A percentile compares a stretch with the other conserved stretches of the same genome.
These are phyloP conservation scores for Phylloporus sp. DNA, from an alignment of 768 basidiomycete genomes.

Conservation along the genomic window DNA sequence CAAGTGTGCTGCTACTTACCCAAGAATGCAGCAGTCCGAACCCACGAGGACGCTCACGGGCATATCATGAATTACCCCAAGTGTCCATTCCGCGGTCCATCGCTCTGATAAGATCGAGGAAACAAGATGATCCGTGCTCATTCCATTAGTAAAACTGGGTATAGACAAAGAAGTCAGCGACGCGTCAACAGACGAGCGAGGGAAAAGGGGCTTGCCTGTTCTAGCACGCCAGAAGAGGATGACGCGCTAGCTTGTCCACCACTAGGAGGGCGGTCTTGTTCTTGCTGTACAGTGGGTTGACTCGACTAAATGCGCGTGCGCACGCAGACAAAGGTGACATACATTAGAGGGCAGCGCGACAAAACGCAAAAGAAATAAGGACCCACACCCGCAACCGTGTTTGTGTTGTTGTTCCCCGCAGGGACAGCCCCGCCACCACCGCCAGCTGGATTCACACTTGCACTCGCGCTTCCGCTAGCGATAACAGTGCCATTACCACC, in stretches of 20 bases:
- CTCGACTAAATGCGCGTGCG: constrained; percentile 16
- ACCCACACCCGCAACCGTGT: constrained; percentile 25
- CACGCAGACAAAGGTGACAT: not conserved
- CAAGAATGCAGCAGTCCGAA: not conserved
- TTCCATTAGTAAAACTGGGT: constrained; percentile 23
- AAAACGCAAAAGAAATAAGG: not conserved
- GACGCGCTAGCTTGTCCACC: constrained; percentile 15
- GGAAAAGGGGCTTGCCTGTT: constrained; percentile 16
- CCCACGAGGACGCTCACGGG: not conserved
- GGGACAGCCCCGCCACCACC: not conserved
- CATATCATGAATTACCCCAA: not conserved
- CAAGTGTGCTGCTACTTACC: not conserved
- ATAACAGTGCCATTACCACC: not conserved
- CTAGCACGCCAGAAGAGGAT: constrained; percentile 22
- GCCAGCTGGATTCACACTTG: not conserved
- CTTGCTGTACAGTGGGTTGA: constrained; percentile 21
- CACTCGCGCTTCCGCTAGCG: not conserved
- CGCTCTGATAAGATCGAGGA: not conserved
- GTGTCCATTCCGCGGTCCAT: not conserved
- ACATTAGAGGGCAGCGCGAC: not conserved
- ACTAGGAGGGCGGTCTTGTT: constrained; percentile 20
- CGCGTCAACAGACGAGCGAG: not conserved
- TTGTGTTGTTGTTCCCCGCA: not conserved
- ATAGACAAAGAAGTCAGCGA: not conserved
- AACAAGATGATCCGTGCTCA: not conserved